Evolutionary conservation across 768 basidiomycete species (phyloP).

Genomic region (Collybia sp.): DNA sequence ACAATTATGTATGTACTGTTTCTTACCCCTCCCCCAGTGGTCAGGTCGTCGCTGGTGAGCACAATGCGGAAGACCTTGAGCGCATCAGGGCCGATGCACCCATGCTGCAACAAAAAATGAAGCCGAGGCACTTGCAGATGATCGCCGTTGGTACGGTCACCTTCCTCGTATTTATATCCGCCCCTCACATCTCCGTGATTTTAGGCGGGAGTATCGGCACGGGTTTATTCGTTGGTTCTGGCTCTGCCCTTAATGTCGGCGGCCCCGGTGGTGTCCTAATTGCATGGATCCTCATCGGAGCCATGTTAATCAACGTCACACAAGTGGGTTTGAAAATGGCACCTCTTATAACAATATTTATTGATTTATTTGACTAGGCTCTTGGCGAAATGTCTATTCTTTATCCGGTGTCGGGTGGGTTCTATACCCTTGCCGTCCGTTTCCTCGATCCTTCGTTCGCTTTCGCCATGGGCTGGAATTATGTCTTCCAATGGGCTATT

Average conservation of each 20-base stretch:
- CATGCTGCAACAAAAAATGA: slow-evolving; percentile 45
- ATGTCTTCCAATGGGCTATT: slow-evolving; percentile 41
- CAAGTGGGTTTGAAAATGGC: slow-evolving; percentile 24
- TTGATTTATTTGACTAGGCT: too few species aligned
- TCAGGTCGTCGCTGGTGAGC: slow-evolving; percentile 28
- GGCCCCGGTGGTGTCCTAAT: slow-evolving; percentile 41
- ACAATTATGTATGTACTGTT: not conserved
- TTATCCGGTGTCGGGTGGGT: slow-evolving; percentile 44
- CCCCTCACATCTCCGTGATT: not conserved
- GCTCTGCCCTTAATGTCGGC: slow-evolving; percentile 30
- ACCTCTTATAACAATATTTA: not conserved
- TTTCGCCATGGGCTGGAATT: slow-evolving; percentile 49
- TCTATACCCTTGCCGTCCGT: slow-evolving; percentile 40
- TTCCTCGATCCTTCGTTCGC: slow-evolving; percentile 44
- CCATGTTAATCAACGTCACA: slow-evolving; percentile 45
- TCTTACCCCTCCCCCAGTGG: slow-evolving; percentile 20
- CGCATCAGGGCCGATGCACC: slow-evolving; percentile 33
- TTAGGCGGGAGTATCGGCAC: slow-evolving; percentile 45
- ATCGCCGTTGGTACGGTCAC: slow-evolving; percentile 43
- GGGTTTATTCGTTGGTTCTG: slow-evolving; percentile 44
- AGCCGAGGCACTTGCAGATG: slow-evolving; percentile 41
- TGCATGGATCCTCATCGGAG: slow-evolving; percentile 39
- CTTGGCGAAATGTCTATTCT: slow-evolving; percentile 46
- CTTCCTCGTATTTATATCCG: not conserved
- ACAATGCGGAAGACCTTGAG: slow-evolving; percentile 30